Evolutionary conservation across 2,329 filamentous ascomycete genomes (phyloP).

Genomic region (Pyrenophora tritici-repentis): DNA sequence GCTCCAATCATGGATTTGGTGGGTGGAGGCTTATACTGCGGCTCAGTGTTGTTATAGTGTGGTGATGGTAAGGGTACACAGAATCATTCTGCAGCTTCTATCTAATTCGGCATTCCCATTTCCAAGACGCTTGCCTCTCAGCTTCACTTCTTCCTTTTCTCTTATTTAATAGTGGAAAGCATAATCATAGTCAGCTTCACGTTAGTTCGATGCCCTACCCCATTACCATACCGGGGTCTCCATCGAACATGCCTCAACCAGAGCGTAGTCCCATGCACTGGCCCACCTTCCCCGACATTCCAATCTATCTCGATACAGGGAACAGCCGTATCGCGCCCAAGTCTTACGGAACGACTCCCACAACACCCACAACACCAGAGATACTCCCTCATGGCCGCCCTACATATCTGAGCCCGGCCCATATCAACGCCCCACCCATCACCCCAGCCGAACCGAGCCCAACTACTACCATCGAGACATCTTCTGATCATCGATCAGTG

Average conservation of each 20-base stretch:
- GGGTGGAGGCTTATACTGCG: conserved; percentile 18
- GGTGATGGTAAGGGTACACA: conserved; percentile 15
- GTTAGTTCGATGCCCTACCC: conserved; percentile 32
- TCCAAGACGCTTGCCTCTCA: too few relatives aligned
- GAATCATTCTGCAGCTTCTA: conserved; percentile 13
- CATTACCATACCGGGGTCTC: conserved; percentile 9
- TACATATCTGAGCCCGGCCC: conserved; percentile 3
- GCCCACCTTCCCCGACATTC: conserved; percentile 30
- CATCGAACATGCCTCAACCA: conserved; percentile 8
- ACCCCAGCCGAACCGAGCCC: conserved; percentile 13
- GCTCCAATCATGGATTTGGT: conserved; percentile 18
- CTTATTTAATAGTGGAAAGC: too few relatives aligned
- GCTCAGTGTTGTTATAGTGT: conserved; percentile 24
- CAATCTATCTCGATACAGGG: conserved; percentile 31
- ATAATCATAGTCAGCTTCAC: too few relatives aligned
- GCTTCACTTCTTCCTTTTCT: too few relatives aligned
- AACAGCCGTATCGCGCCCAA: conserved; percentile 18
- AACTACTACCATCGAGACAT: conserved; percentile 29
- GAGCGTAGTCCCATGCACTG: conserved; percentile 18
- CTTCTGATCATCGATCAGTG: conserved; percentile 16
- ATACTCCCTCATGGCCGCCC: background rate
- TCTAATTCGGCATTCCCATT: conserved; percentile 9
- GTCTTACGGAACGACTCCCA: conserved; percentile 29
- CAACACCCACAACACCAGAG: background rate
- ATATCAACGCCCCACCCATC: background rate